A percentile compares a stretch with the other conserved stretches of the same genome.
Evolutionary conservation across 2,329 filamentous ascomycete species (phyloP).

Genomic region (Hypoxylon sp.): DNA sequence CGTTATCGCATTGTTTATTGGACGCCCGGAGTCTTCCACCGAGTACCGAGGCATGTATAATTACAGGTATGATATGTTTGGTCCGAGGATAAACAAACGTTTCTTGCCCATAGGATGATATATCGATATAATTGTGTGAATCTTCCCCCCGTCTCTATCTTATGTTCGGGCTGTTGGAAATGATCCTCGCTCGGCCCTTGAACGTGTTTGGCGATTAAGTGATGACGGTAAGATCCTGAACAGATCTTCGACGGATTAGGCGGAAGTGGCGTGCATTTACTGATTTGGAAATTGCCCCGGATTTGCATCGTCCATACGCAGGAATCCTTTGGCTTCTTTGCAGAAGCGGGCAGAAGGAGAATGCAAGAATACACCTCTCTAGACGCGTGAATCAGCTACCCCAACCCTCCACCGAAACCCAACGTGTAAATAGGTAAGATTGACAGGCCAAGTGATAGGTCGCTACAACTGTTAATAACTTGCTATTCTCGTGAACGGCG

Average conservation of each 20-base stretch:
- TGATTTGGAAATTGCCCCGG: constrained; percentile 5
- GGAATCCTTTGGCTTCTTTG: constrained; percentile 10
- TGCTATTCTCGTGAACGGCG: too few species aligned
- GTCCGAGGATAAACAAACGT: constrained; percentile 2
- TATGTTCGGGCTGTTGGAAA: background rate
- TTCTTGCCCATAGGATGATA: constrained; percentile 1
- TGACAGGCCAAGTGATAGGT: too few species aligned
- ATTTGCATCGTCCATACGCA: constrained; percentile 12
- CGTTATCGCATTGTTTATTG: constrained; percentile 1
- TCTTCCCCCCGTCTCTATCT: constrained; percentile 2
- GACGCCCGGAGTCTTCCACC: constrained; percentile 6
- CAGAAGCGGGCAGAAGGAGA: background rate
- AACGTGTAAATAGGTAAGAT: too few species aligned
- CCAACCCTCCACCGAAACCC: too few species aligned
- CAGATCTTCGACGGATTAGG: constrained; percentile 13
- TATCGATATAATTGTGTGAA: background rate
- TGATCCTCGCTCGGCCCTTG: background rate
- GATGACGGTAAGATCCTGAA: constrained; percentile 17
- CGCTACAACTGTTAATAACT: too few species aligned
- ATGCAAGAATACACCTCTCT: too few species aligned
- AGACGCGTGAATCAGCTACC: too few species aligned
- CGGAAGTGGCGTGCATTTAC: constrained; percentile 13
- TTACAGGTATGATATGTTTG: background rate
- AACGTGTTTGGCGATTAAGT: background rate
- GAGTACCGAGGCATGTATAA: background rate